A percentile compares a stretch with the other conserved stretches of the same genome.
phyloP scores from a whole-genome alignment of 2,329 filamentous ascomycete species.

The Curvularia lunata region DNA sequence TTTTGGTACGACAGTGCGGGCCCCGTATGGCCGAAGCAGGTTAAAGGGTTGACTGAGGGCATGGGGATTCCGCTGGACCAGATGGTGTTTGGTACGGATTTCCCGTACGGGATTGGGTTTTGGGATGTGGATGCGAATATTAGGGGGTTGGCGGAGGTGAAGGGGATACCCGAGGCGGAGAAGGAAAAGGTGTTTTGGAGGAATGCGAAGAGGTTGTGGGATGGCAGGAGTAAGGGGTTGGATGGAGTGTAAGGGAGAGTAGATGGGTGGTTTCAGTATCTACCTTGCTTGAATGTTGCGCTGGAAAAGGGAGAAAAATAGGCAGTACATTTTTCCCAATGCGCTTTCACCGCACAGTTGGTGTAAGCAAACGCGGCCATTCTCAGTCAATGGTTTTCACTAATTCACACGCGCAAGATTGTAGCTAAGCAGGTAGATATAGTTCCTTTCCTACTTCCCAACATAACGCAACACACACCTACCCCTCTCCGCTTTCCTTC shows the following conservation, averaged over 20 bases:
- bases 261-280: no score
- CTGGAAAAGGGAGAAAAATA: no score
- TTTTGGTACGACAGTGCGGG: conserved; percentile 51
- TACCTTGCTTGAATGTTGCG: no score
- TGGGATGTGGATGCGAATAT: conserved; percentile 47
- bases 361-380: no score
- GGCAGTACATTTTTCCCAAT: no score
- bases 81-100: conserved; percentile 49
- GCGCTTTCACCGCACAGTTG: no score
- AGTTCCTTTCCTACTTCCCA: no score
- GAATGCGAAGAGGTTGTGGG: conserved; percentile 40
- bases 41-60: conserved; percentile 45
- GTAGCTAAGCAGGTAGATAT: no score
- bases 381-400: no score
- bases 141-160: conserved; percentile 31
- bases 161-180: conserved; percentile 28
- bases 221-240: conserved; percentile 26
- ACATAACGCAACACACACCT: no score
- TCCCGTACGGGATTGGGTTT: conserved; percentile 48
- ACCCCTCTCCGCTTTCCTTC: no score
- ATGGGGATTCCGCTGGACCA: conserved; percentile 39
- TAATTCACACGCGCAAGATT: no score
- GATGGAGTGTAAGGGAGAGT: neutral
- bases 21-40: conserved; percentile 46
- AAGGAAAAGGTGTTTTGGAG: conserved; percentile 37